These are phyloP conservation scores for Allium fistulosum DNA, from an alignment of 106 monocot genomes.

Conservation along the genomic window DNA sequence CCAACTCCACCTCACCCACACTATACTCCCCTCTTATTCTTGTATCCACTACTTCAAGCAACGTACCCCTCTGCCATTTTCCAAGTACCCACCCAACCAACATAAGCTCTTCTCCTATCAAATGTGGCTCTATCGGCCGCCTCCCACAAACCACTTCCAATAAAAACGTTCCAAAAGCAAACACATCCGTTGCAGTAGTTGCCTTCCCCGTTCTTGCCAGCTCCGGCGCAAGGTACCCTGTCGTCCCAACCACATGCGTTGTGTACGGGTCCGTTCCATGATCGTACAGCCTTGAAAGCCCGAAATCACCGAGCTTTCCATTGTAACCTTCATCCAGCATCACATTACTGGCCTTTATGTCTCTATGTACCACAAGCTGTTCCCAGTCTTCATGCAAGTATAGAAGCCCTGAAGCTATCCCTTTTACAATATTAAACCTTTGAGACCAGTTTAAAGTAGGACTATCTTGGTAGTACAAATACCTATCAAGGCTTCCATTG, in stretches of 20 bases:
- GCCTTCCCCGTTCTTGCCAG: no score
- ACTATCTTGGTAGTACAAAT: constrained; percentile 14
- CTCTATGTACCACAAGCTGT: constrained; percentile 26
- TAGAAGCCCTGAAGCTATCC: constrained; percentile 18
- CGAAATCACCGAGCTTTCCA: constrained; percentile 28
- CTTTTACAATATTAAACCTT: constrained; percentile 11
- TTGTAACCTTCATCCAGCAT: constrained; percentile 26
- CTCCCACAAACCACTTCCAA: constrained; percentile 16
- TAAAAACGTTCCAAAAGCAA: constrained; percentile 10
- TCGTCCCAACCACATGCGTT: constrained; percentile 15
- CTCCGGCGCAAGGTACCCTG: no score
- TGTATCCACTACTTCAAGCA: constrained; percentile 4
- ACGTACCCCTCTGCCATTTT: neutral
- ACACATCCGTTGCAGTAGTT: constrained; percentile 11
- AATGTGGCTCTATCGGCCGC: constrained; percentile 5
- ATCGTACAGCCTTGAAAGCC: constrained; percentile 27
- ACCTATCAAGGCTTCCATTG: constrained; percentile 59
- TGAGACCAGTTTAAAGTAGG: constrained; percentile 43
- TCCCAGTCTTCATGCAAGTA: constrained; percentile 39
- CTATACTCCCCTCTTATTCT: neutral
- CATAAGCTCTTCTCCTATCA: neutral
- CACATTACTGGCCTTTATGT: constrained; percentile 38
- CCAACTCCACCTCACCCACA: constrained; percentile 9
- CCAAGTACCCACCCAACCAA: constrained; percentile 14
- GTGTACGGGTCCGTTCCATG: constrained; percentile 26